Base-by-base conservation (phyloP, 257 asterid species). In the Rauvolfia tetraphylla region DNA sequence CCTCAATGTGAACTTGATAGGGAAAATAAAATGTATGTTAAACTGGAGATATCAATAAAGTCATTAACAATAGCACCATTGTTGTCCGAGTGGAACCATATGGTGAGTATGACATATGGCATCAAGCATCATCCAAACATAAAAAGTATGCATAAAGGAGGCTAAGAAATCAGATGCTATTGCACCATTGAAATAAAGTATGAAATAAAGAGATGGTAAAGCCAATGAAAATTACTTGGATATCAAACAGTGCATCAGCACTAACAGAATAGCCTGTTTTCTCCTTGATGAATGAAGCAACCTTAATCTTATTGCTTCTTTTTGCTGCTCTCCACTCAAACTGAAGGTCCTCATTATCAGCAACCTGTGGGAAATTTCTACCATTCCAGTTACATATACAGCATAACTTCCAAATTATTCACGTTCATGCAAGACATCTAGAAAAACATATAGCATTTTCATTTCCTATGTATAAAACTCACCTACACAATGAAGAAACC, bases 241-340 rank as follows among this genome's bases (percentile, higher is more conserved):
- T 84, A 83, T 92, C 97, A 77, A 92, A 92, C 96, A 92, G 86
- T 81, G 96, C 91, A 82, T 92, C 93, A 48, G 96, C 92, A 85
- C 79, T 90, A 75, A 92, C 86, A 53, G 86, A 79, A 85, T 92
- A 92, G 68, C 97, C 97, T 59, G 97, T 92, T 82, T 79, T 92
- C 74, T 92, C 91, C 82, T 88, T 90, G 83, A 92, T 83, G 68
- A 87, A 86, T 53, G 89, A 80, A 36, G 87, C 96, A 81, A 83
- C 91, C 86, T 87, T 90, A 73, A 73, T 62, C 86, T 92, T 92
- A 82, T 90, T 92, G 79, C 80, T 84, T 78, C 88, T 85, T 85
- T 90, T 92, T 61, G 91, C 96, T 70, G 82, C 87, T 85, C 89
- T 87, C 97, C 97, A 92, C 82, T 90, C 90, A 77, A 1, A 67